Conservation (phyloP, 306 rosid genomes). For the Ormosia emarginata region DNA sequence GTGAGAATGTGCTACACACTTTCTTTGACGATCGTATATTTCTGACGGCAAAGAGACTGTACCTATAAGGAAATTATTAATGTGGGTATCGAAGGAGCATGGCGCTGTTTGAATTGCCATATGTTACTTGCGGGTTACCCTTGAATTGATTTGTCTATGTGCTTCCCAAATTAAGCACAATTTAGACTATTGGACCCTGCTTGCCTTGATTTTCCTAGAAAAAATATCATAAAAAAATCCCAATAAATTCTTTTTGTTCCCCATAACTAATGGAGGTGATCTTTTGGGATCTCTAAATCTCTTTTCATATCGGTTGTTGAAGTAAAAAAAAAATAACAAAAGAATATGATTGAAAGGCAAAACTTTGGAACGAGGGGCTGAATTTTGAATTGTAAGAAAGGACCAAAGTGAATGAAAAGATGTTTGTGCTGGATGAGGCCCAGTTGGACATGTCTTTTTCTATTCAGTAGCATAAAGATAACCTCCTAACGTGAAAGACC, state of each 20-base stretch:
- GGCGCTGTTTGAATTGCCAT: conserved; percentile 21
- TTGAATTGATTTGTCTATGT: conserved; percentile 1
- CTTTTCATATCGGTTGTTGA: conserved; percentile 6
- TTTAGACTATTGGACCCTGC: conserved; percentile 17
- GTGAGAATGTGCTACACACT: neutral
- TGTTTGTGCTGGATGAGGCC: conserved; percentile 20
- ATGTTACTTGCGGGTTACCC: conserved; percentile 14
- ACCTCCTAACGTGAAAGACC: conserved; percentile 16
- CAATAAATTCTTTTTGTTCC: conserved; percentile 13
- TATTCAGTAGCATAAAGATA: neutral
- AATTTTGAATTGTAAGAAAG: conserved; percentile 6
- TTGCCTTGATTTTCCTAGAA: conserved; percentile 5
- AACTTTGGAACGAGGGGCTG: conserved; percentile 15
- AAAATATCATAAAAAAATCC: neutral
- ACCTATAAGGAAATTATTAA: conserved; percentile 16
- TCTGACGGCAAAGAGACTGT: conserved; percentile 3
- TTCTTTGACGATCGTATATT: neutral
- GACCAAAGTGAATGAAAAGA: conserved; percentile 17
- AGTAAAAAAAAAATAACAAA: conserved; percentile 24
- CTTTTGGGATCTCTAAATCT: neutral
- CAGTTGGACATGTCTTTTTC: conserved; percentile 18
- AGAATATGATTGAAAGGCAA: conserved; percentile 11
- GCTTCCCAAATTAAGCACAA: conserved; percentile 38
- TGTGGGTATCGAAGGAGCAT: conserved; percentile 20
- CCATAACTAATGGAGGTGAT: neutral